These are phyloP conservation scores for Phlebiopsis gigantea DNA, from an alignment of 768 basidiomycete genomes.

Conservation along the genomic window DNA sequence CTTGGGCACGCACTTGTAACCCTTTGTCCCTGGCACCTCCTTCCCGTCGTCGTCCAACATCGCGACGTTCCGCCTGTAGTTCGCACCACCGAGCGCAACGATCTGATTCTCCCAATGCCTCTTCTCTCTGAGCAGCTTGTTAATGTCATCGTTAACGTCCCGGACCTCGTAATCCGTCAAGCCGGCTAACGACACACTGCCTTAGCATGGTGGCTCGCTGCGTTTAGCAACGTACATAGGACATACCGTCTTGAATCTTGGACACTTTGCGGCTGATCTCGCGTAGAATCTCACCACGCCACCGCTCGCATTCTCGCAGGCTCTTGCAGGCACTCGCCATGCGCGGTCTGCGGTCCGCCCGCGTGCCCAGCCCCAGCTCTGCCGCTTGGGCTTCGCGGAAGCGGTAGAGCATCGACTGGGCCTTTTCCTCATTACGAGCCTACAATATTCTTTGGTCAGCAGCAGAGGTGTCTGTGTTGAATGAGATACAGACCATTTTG, in stretches of 20 bases:
- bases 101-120: slow-evolving; percentile 98
- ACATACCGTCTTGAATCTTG: slow-evolving; percentile 92
- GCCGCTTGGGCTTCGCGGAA: slow-evolving; percentile 96
- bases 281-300: slow-evolving; percentile 91
- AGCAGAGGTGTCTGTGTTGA: background rate
- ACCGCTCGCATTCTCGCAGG: slow-evolving; percentile 88
- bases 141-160: slow-evolving; percentile 97
- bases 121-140: slow-evolving; percentile 92
- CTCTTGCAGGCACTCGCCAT: slow-evolving; percentile 93
- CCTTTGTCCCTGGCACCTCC: slow-evolving; percentile 94
- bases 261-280: slow-evolving; percentile 96
- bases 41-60: slow-evolving; percentile 94
- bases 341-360: slow-evolving; percentile 79
- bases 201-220: background rate
- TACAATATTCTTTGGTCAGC: slow-evolving; percentile 24
- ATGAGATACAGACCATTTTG: background rate
- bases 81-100: slow-evolving; percentile 91
- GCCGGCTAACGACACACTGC: slow-evolving; percentile 50
- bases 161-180: slow-evolving; percentile 94
- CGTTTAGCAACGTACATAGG: background rate
- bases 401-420: slow-evolving; percentile 90
- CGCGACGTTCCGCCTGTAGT: slow-evolving; percentile 89
- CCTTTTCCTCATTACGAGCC: slow-evolving; percentile 99
- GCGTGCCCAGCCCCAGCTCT: slow-evolving; percentile 87
- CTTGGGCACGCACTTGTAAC: slow-evolving; percentile 71